Percentiles rank a stretch among this genome's conserved stretches.
These are phyloP conservation scores for Trypanosoma theileri DNA, from an alignment of 208 protist genomes.

Conservation along the genomic window DNA sequence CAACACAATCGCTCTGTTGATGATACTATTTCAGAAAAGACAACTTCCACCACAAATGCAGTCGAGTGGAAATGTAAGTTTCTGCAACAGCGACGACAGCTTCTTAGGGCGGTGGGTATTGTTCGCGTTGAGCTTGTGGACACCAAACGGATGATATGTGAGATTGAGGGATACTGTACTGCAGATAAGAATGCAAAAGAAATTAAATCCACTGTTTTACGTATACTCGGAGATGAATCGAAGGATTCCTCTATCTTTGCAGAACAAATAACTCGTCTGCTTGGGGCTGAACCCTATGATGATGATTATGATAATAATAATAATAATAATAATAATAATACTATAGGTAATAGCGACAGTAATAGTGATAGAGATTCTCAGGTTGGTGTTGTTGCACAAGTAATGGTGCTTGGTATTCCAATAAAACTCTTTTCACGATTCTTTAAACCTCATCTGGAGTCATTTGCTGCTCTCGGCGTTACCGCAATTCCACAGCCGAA, in stretches of 20 bases:
- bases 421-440: conserved; percentile 64
- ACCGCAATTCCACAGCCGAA: conserved; percentile 85
- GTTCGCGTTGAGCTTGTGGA: conserved; percentile 68
- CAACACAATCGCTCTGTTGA: background rate
- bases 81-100: conserved; percentile 33
- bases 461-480: conserved; percentile 54
- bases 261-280: conserved; percentile 12
- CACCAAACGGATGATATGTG: background rate
- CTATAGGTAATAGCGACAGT: background rate
- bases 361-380: background rate
- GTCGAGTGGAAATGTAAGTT: conserved; percentile 68
- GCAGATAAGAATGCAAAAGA: background rate
- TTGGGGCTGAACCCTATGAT: conserved; percentile 19
- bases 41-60: conserved; percentile 10
- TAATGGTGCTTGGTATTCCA: conserved; percentile 82
- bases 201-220: background rate
- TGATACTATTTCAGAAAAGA: too few species aligned
- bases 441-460: conserved; percentile 46
- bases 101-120: conserved; percentile 57
- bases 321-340: background rate
- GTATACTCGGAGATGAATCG: conserved; percentile 10
- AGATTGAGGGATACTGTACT: background rate
- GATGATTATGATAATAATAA: background rate
- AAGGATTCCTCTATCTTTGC: background rate
- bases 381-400: conserved; percentile 43